Evolutionary conservation across 1,284 basidiomycete species (phyloP), one percentile per base, ranked within the genome.

Genomic region (Cronartium ribicola): DNA sequence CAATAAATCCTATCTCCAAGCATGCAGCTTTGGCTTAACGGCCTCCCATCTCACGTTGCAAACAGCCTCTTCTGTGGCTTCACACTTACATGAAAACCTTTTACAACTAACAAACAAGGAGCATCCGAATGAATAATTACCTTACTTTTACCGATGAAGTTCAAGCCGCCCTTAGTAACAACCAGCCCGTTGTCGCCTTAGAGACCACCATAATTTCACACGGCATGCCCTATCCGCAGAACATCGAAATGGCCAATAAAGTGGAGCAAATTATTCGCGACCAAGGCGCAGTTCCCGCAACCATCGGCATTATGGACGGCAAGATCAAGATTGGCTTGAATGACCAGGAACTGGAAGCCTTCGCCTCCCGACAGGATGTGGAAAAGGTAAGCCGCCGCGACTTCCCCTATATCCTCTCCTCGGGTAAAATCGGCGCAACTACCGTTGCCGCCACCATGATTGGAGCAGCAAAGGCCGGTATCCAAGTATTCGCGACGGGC

Each of bases 161-260:
- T 40, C 83, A 88, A 77, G 85, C 91, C 77, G 92, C 92, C 1
- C 84, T 94, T 40, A 83, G 84, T 14, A 82, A 83, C 63, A 82
- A 78, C 0, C 63, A 75, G 6, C 83, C 84, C 0, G 77, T 86
- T 39, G 83, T 86, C 2, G 85, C 85, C 0, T 81, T 87, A 14
- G 85, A 87, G 77, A 92, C 91, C 0, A 90, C 94, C 1, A 88
- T 98, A 76, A 88, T 96, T 76, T 94, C 94, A 0, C 92, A 97
- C 84, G 95, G 85, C 76, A 69, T 78, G 77, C 80, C 80, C 2
- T 55, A 62, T 51, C 41, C 67, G 69, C 44, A 51, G 48, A 84
- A 88, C 43, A 88, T 90, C 14, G 89, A 91, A 0, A 83, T 83
- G 36, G 44, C 61, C 29, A 22, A 39, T 6, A 88, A 88, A 6